These are phyloP conservation scores for Dissophora ornata DNA, from an alignment of 192 early-diverging fungal species.

Conservation along the genomic window DNA sequence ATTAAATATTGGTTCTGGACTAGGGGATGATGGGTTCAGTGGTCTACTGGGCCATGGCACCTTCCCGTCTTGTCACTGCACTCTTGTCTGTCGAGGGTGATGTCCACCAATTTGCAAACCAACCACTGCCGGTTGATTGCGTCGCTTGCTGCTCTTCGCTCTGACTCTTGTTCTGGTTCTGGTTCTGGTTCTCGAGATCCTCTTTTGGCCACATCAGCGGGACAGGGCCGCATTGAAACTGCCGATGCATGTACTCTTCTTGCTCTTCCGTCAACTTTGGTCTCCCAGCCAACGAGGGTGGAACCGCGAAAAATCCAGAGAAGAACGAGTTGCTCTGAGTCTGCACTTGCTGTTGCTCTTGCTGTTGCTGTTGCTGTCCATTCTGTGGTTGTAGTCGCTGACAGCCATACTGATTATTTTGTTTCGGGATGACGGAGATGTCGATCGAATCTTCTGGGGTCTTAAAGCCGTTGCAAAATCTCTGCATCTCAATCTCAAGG, in stretches of 20 bases:
- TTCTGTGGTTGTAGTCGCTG: no score
- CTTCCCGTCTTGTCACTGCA: neutral
- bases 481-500: slow-evolving; percentile 18
- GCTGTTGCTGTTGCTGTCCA: neutral
- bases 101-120: neutral
- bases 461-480: slow-evolving; percentile 7
- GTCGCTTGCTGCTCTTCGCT: neutral
- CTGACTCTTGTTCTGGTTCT: neutral
- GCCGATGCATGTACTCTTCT: slow-evolving; percentile 1
- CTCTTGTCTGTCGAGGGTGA: neutral
- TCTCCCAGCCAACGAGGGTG: slow-evolving; percentile 28
- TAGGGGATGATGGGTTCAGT: no score
- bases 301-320: slow-evolving; percentile 22
- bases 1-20: neutral
- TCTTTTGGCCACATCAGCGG: slow-evolving; percentile 23
- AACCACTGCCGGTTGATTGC: neutral
- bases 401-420: no score
- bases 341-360: neutral
- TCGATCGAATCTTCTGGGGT: neutral
- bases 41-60: slow-evolving; percentile 11
- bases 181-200: slow-evolving; percentile 18
- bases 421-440: no score
- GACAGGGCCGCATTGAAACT: slow-evolving; percentile 25
- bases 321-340: slow-evolving; percentile 17
- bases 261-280: neutral